A percentile compares a stretch with the other conserved stretches of the same genome.
Evolutionary conservation across 169 alveolate genomes (phyloP).

Genomic region (Cryptosporidium canis): DNA sequence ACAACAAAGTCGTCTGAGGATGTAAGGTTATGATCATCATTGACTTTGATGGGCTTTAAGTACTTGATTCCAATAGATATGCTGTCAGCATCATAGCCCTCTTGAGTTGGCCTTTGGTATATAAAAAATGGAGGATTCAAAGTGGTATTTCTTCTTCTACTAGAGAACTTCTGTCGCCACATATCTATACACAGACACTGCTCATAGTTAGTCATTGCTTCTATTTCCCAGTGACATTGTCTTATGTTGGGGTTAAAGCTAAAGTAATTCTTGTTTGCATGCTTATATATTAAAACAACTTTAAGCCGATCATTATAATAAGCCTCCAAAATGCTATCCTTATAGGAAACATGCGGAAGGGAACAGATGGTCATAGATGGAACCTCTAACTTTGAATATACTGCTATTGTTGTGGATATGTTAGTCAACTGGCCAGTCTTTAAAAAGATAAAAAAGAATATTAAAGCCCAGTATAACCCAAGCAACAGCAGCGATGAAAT

Average conservation of each 20-base stretch:
- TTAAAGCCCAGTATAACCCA: slow-evolving; percentile 57
- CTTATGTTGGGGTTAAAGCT: slow-evolving; percentile 28
- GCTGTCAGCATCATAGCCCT: slow-evolving; percentile 24
- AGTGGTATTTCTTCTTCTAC: not conserved
- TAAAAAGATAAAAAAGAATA: slow-evolving; percentile 48
- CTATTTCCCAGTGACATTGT: slow-evolving; percentile 45
- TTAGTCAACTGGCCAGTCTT: slow-evolving; percentile 63
- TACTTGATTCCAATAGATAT: slow-evolving; percentile 43
- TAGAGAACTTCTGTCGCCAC: slow-evolving; percentile 53
- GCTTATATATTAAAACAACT: slow-evolving; percentile 25
- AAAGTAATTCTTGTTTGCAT: slow-evolving; percentile 8
- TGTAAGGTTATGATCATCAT: not conserved
- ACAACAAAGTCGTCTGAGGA: not conserved
- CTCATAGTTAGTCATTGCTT: not conserved
- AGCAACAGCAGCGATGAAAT: slow-evolving; percentile 8
- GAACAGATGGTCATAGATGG: slow-evolving; percentile 68
- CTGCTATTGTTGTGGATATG: slow-evolving; percentile 58
- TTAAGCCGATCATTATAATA: slow-evolving; percentile 28
- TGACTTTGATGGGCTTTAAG: not conserved
- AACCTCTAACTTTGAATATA: slow-evolving; percentile 43
- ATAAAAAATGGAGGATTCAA: slow-evolving; percentile 41
- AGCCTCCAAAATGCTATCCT: slow-evolving; percentile 44
- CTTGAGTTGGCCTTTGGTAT: slow-evolving; percentile 21
- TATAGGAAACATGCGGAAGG: slow-evolving; percentile 33
- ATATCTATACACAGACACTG: slow-evolving; percentile 71